These are phyloP conservation scores for Isoetes engelmannii DNA, from an alignment of 83 land plant genomes.

Conservation along the genomic window DNA sequence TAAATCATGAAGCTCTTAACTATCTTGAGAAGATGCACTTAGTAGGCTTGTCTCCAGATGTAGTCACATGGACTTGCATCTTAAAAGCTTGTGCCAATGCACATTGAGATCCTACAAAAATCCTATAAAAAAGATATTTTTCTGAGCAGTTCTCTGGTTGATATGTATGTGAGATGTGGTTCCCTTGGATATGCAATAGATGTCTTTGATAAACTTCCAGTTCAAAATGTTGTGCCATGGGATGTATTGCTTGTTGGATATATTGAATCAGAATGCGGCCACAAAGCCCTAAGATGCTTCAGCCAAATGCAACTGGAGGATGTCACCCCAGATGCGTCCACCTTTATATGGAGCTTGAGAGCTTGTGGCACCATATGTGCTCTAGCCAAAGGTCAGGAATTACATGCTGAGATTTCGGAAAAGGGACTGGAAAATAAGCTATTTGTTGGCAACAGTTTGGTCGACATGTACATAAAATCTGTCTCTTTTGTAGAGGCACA, in stretches of 20 bases:
- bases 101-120: neutral
- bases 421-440: constrained; percentile 7
- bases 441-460: neutral
- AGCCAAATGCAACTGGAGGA: neutral
- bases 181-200: neutral
- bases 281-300: neutral
- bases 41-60: neutral
- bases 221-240: neutral
- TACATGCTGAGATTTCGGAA: neutral
- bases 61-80: neutral
- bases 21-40: neutral
- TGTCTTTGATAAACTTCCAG: neutral
- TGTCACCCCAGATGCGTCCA: neutral
- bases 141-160: no score
- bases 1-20: neutral
- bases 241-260: neutral
- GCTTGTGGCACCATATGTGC: constrained; percentile 1
- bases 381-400: neutral
- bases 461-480: neutral
- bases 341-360: no score
- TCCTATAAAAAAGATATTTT: no score
- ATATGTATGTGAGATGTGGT: no score
- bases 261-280: neutral
- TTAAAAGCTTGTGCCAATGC: constrained; percentile 3
- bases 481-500: constrained; percentile 1